Percentiles rank a stretch among this genome's conserved stretches.
Conservation (phyloP, 2,329 filamentous ascomycete species). For the Talaromyces marneffei region DNA sequence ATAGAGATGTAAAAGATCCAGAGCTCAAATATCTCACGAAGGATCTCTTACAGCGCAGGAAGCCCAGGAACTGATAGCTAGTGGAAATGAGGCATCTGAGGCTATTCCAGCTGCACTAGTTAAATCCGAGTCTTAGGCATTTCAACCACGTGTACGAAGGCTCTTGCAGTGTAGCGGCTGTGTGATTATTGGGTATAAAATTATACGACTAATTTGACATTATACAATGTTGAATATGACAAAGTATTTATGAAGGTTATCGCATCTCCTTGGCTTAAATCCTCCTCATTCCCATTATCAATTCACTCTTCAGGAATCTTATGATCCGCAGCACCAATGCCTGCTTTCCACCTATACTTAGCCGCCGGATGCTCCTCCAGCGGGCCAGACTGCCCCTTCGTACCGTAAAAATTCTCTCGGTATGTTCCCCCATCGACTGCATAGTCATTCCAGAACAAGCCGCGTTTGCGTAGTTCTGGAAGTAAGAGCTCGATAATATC, state of each 20-base stretch:
- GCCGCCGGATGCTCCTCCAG: constrained; percentile 32
- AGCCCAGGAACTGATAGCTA: too few species aligned
- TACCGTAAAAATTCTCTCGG: constrained; percentile 35
- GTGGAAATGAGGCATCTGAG: too few species aligned
- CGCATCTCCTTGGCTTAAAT: not conserved
- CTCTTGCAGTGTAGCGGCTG: too few species aligned
- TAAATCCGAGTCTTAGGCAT: too few species aligned
- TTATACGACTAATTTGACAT: too few species aligned
- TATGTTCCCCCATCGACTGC: constrained; percentile 33
- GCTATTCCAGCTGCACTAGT: too few species aligned
- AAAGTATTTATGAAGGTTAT: not conserved
- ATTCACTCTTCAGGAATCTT: constrained; percentile 19
- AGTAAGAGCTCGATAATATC: constrained; percentile 62
- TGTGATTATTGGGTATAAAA: too few species aligned
- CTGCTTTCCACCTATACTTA: constrained; percentile 35
- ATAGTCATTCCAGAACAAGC: constrained; percentile 40
- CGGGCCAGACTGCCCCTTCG: constrained; percentile 30
- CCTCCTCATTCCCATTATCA: not conserved
- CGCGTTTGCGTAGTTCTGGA: constrained; percentile 56
- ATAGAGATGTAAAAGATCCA: not conserved
- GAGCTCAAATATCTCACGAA: not conserved
- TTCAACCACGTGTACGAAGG: too few species aligned
- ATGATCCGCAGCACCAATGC: constrained; percentile 28
- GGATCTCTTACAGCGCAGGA: constrained; percentile 21
- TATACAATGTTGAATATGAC: not conserved